Evolutionary conservation across 768 basidiomycete species (phyloP), one percentile per base, ranked within the genome.

Genomic region (Tricholoma terreum): DNA sequence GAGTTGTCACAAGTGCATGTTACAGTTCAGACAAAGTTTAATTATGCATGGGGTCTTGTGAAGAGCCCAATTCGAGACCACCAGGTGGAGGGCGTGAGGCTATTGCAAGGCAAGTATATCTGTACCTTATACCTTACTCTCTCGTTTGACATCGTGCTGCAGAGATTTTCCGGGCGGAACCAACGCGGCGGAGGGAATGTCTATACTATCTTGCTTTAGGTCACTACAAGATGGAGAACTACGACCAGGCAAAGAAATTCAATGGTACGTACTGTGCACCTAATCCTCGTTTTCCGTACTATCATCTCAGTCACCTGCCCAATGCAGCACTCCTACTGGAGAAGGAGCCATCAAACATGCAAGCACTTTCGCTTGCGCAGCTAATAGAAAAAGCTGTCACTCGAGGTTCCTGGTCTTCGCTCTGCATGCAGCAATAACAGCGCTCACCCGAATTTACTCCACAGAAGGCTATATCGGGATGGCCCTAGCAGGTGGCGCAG

Each of bases 401-500:
- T 51, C 84, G 84, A 77, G 94, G 94, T 92, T 62, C 36, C 79
- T 71, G 12, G 31, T 38, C 34, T 38, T 12, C 8, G 27, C 48
- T 21, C 54, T 38, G 9, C 50, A 34, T 9, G 45, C 24, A 27
- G 49, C 31, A 35, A 24, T 15, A 45, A 27, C 56, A 11, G 50
- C 27, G 12, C 46, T 34, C 19, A 31, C 50, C 61, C 53, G 55
- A 49, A 4, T 27, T 62, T 30, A 55, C 56, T 4, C 57, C 9
- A 6, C 70, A 95, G 96, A 99, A 73, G 95, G 95, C n/a, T 98
- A 98, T 71, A 92, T 98, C 50, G 97, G 97, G 48, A 94, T 99
- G 89, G 97, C 94, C 12, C 79, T 99, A 42, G 92, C 87, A 17
- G 95, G 95, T 51, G 93, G 94, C 54, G 88, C 83, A 40, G 94